phyloP scores from a whole-genome alignment of 805 yeast species.

The Saccharomyces paradoxus region DNA sequence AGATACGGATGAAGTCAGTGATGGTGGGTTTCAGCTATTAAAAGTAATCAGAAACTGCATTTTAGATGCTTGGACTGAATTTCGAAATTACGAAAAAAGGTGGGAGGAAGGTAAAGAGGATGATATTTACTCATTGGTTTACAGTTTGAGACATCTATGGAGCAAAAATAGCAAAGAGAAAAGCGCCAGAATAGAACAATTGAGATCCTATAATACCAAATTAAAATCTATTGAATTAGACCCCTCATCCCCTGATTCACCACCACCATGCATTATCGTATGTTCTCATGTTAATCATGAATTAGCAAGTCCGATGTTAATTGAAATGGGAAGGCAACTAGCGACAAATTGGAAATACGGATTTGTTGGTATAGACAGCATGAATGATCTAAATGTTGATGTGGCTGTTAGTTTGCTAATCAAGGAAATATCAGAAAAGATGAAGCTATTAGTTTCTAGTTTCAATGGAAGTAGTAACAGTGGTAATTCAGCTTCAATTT shows the following conservation, averaged over 20 bases:
- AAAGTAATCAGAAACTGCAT: constrained; percentile 48
- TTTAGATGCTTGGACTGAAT: constrained; percentile 69
- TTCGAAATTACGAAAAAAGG: constrained; percentile 41
- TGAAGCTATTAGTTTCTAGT: constrained; percentile 15
- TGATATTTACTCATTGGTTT: constrained; percentile 54
- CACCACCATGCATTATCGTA: constrained; percentile 61
- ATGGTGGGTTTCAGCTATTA: constrained; percentile 26
- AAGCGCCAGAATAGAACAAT: constrained; percentile 25
- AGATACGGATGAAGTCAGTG: constrained; percentile 2
- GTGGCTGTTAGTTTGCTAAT: constrained; percentile 49
- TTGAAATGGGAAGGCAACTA: constrained; percentile 48
- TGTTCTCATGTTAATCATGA: constrained; percentile 56
- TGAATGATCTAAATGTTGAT: constrained; percentile 44
- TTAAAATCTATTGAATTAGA: constrained; percentile 29
- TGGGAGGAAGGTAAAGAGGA: constrained; percentile 63
- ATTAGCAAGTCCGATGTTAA: constrained; percentile 50
- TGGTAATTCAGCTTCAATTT: not conserved
- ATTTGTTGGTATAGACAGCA: constrained; percentile 54
- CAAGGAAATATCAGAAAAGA: constrained; percentile 49
- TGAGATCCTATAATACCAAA: constrained; percentile 25
- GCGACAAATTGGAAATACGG: constrained; percentile 60
- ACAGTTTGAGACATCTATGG: constrained; percentile 53
- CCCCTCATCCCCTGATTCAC: constrained; percentile 34
- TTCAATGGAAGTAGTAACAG: not conserved
- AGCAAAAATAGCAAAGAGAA: constrained; percentile 29